A percentile compares a stretch with the other conserved stretches of the same genome.
Conservation (phyloP, 2,329 filamentous ascomycete species). For the Aspergillus tubingensis region DNA sequence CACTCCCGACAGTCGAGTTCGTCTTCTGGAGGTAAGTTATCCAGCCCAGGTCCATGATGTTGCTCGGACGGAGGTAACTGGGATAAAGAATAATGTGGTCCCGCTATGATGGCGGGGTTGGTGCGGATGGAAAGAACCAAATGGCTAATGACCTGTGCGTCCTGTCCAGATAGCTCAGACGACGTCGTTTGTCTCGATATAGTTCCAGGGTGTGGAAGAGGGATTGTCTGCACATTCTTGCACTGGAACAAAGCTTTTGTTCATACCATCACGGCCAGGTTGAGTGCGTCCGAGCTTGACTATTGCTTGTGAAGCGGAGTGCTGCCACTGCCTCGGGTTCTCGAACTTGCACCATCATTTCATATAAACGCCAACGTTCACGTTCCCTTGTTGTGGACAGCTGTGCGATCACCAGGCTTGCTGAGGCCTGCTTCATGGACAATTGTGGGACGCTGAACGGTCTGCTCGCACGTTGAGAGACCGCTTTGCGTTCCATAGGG, state of each 20-base stretch:
- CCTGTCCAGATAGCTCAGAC: background rate
- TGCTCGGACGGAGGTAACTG: background rate
- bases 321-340: background rate
- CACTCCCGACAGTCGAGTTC: background rate
- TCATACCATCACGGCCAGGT: background rate
- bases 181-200: background rate
- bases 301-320: background rate
- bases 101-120: background rate
- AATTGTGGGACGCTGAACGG: slow-evolving; percentile 53
- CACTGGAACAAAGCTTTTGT: background rate
- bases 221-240: background rate
- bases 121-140: background rate
- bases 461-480: slow-evolving; percentile 52
- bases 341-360: background rate
- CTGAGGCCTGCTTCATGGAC: slow-evolving; percentile 39
- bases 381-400: background rate
- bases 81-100: background rate
- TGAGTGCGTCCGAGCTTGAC: background rate
- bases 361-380: background rate
- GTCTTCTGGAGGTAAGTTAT: slow-evolving; percentile 7
- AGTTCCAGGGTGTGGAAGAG: background rate
- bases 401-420: slow-evolving; percentile 17
- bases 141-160: background rate
- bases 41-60: background rate
- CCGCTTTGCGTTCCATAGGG: slow-evolving; percentile 56